Percentiles rank a stretch among this genome's conserved stretches.
Conservation (phyloP, 345 rosid species). For the Eucalyptus pauciflora region DNA sequence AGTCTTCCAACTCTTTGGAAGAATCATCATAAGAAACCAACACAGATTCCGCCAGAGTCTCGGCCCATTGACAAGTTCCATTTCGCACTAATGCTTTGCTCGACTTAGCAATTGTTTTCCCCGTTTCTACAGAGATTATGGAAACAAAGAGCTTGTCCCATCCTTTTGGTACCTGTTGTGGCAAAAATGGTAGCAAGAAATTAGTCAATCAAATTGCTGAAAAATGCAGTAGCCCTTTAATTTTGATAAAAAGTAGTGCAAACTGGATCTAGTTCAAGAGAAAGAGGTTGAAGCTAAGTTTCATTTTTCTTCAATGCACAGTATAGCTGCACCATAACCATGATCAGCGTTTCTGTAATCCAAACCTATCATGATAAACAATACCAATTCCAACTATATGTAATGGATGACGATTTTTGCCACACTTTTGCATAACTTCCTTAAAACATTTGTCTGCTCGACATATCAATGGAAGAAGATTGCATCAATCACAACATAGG, state of each 20-base stretch:
- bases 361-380: neutral
- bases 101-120: constrained; percentile 34
- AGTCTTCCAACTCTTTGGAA: constrained; percentile 22
- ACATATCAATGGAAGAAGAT: neutral
- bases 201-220: neutral
- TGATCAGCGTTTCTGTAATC: neutral
- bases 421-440: neutral
- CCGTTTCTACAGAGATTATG: constrained; percentile 25
- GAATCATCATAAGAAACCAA: constrained; percentile 19
- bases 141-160: constrained; percentile 56
- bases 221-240: neutral
- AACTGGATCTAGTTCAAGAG: neutral
- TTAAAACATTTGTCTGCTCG: neutral
- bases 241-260: neutral
- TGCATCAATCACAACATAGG: neutral
- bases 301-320: neutral
- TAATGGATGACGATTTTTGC: neutral
- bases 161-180: constrained; percentile 46
- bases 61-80: constrained; percentile 55
- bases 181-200: neutral
- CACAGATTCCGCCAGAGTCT: constrained; percentile 25
- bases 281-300: neutral
- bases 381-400: neutral
- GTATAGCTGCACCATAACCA: neutral
- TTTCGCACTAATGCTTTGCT: constrained; percentile 23